Conservation (phyloP, 495 filamentous ascomycete genomes). For the Annulohypoxylon bovei region DNA sequence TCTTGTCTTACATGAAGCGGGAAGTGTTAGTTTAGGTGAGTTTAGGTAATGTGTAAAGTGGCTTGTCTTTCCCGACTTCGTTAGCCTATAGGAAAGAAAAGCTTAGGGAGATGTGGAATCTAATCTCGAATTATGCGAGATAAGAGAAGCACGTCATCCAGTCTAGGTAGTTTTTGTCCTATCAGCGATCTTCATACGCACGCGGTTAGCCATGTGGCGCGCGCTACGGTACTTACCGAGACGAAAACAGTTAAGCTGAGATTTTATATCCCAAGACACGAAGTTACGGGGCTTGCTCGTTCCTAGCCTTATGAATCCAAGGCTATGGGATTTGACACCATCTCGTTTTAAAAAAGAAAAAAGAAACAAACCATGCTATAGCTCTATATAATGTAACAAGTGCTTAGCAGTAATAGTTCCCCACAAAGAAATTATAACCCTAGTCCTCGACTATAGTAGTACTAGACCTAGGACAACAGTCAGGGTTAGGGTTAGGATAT, state of each 20-base stretch:
- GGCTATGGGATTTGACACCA: too few species aligned
- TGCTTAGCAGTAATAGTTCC: too few species aligned
- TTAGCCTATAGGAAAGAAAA: constrained; percentile 9
- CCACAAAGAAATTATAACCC: too few species aligned
- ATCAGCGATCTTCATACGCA: constrained; percentile 13
- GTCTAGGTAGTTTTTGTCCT: constrained; percentile 2
- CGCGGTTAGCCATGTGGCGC: constrained; percentile 34
- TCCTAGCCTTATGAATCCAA: too few species aligned
- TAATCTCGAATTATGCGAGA: constrained; percentile 27
- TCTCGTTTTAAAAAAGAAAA: too few species aligned
- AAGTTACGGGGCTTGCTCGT: too few species aligned
- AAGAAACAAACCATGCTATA: too few species aligned
- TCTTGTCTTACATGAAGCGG: constrained; percentile 18
- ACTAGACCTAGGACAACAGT: too few species aligned
- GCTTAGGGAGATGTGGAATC: background rate
- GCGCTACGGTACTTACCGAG: constrained; percentile 2
- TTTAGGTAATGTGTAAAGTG: background rate
- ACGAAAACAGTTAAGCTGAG: constrained; percentile 17
- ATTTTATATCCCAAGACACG: background rate
- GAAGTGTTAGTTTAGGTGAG: background rate
- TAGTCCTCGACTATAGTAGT: too few species aligned
- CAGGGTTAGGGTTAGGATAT: background rate
- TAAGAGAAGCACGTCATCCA: constrained; percentile 41
- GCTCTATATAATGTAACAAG: too few species aligned
- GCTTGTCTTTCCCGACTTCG: background rate